These are phyloP conservation scores for Dunaliella primolecta DNA, from an alignment of 139 green algal genomes.

Conservation along the genomic window DNA sequence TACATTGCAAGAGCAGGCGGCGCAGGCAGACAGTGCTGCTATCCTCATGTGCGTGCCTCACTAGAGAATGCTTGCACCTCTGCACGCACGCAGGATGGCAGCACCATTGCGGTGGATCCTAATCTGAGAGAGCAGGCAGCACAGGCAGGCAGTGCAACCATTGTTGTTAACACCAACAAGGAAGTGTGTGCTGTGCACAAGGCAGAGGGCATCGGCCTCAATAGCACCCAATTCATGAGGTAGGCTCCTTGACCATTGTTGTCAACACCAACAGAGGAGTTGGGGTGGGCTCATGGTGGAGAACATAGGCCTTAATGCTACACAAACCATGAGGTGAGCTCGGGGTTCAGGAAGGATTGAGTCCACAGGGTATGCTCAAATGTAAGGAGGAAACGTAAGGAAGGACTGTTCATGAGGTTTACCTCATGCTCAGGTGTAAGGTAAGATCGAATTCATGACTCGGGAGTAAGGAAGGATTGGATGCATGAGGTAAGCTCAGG, in stretches of 20 bases:
- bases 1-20: not conserved
- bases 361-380: not conserved
- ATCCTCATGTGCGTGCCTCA: no score
- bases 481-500: no score
- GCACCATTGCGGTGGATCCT: slow-evolving; percentile 70
- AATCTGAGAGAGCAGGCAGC: slow-evolving; percentile 70
- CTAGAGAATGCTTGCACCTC: no score
- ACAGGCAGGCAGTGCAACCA: slow-evolving; percentile 13
- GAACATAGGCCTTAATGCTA: no score
- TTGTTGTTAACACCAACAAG: slow-evolving; percentile 49
- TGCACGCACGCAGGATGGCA: slow-evolving; percentile 42
- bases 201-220: slow-evolving; percentile 58
- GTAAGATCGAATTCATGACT: not conserved
- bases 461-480: no score
- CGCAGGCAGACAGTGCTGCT: not conserved
- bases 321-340: slow-evolving; percentile 6
- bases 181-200: slow-evolving; percentile 84
- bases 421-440: not conserved
- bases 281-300: no score
- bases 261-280: no score
- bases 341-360: not conserved
- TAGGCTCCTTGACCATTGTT: not conserved
- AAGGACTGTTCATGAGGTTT: not conserved
- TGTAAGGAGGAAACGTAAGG: not conserved
- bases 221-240: slow-evolving; percentile 14